Conservation (phyloP, 202 grass and related monocot genomes). For the Setaria viridis region DNA sequence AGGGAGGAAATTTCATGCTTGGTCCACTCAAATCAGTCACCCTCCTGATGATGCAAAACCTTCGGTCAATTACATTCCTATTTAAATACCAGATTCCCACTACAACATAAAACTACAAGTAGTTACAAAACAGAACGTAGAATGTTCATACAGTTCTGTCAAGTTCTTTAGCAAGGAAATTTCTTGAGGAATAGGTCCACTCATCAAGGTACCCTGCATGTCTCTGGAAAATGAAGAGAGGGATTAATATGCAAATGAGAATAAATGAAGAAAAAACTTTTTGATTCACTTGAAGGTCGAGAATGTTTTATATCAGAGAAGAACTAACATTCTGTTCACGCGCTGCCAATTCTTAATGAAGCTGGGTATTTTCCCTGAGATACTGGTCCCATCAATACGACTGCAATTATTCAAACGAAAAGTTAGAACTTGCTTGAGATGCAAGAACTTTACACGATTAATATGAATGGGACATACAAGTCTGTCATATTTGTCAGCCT, state of each 20-base stretch:
- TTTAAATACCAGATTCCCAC: neutral
- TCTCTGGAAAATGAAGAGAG: conserved; percentile 60
- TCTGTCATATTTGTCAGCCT: conserved; percentile 80
- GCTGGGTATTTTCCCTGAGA: conserved; percentile 83
- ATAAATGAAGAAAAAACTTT: neutral
- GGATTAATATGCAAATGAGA: neutral
- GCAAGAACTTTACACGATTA: conserved; percentile 34
- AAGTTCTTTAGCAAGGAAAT: too few relatives aligned
- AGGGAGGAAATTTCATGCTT: too few relatives aligned
- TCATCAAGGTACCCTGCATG: conserved; percentile 71
- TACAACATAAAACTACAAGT: conserved; percentile 16
- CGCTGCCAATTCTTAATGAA: conserved; percentile 83
- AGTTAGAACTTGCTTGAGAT: conserved; percentile 35
- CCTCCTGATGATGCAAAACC: too few relatives aligned
- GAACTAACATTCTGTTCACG: conserved; percentile 77
- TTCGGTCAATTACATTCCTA: too few relatives aligned
- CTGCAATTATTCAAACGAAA: conserved; percentile 46
- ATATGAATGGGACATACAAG: conserved; percentile 67
- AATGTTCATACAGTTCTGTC: too few relatives aligned
- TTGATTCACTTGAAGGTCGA: neutral
- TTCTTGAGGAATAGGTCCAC: too few relatives aligned
- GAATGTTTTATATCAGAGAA: neutral
- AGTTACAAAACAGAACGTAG: neutral
- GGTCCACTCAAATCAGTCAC: too few relatives aligned
- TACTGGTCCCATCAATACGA: conserved; percentile 80